Conservation (phyloP, 1,284 basidiomycete genomes). For the Papiliotrema terrestris region DNA sequence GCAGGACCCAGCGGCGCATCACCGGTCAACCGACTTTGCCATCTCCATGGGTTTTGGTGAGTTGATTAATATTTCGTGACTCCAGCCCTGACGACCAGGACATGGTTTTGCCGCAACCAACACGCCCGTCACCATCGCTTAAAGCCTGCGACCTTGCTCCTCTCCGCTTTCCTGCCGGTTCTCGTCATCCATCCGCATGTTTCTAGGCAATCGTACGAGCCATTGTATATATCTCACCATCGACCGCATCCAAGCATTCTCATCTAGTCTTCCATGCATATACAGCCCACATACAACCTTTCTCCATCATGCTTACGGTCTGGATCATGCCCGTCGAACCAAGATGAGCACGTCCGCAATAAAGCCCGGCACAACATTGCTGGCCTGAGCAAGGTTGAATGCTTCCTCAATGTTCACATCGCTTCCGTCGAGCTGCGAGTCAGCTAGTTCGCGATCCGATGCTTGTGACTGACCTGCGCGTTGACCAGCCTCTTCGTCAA, state of each 20-base stretch:
- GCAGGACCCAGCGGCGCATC: conserved; percentile 39
- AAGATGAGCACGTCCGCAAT: conserved; percentile 61
- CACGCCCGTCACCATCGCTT: neutral
- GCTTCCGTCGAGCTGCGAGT: conserved; percentile 29
- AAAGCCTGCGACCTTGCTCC: neutral
- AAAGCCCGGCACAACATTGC: conserved; percentile 67
- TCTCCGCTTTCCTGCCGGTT: too few species aligned
- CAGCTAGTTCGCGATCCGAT: too few species aligned
- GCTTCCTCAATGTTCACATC: conserved; percentile 60
- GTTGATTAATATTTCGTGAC: neutral
- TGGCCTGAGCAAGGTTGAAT: conserved; percentile 60
- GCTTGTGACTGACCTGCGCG: conserved; percentile 32
- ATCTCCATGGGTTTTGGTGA: conserved; percentile 44
- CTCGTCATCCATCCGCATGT: too few species aligned
- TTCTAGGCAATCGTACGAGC: neutral
- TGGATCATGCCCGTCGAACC: neutral
- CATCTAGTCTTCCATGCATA: neutral
- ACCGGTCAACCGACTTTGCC: conserved; percentile 45
- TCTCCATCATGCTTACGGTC: neutral
- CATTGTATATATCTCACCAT: neutral
- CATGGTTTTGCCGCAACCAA: conserved; percentile 13
- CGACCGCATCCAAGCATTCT: neutral
- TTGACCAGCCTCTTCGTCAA: conserved; percentile 26
- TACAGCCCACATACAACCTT: neutral
- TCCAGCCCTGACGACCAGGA: conserved; percentile 8